A percentile compares a stretch with the other conserved stretches of the same genome.
Evolutionary conservation across 208 protist species (phyloP).

Genomic region (Trypanosoma avium): DNA sequence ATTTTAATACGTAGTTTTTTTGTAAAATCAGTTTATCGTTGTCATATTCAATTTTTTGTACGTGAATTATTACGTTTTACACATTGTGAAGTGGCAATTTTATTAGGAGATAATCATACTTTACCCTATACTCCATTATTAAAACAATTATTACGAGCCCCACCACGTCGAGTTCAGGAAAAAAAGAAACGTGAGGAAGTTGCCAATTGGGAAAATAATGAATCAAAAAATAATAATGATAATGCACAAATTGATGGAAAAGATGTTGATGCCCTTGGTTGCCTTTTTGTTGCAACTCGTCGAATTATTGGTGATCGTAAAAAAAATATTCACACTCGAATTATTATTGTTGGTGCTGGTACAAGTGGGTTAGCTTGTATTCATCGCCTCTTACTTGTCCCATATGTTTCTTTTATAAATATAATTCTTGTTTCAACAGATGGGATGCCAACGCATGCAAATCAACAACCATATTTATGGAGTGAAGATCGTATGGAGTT

Average conservation of each 20-base stretch:
- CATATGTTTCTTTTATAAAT: constrained; percentile 86
- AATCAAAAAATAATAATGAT: neutral
- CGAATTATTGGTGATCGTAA: constrained; percentile 78
- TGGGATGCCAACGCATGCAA: constrained; percentile 77
- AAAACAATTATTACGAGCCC: constrained; percentile 38
- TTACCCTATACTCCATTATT: constrained; percentile 42
- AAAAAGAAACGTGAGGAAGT: constrained; percentile 10
- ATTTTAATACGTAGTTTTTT: constrained; percentile 73
- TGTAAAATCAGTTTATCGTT: constrained; percentile 57
- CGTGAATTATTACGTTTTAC: constrained; percentile 71
- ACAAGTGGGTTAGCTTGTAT: constrained; percentile 77
- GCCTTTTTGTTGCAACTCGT: constrained; percentile 73
- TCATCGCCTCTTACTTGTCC: constrained; percentile 69
- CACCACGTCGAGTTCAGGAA: constrained; percentile 77
- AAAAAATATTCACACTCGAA: constrained; percentile 71
- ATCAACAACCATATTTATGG: constrained; percentile 61
- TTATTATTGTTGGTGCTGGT: constrained; percentile 86
- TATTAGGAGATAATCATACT: constrained; percentile 38
- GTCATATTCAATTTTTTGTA: constrained; percentile 74
- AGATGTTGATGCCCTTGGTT: constrained; percentile 38
- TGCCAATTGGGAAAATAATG: neutral
- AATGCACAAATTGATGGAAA: constrained; percentile 3
- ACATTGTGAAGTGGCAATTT: constrained; percentile 44
- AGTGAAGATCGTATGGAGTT: constrained; percentile 68
- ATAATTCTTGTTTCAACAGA: constrained; percentile 86